Evolutionary conservation across 495 filamentous ascomycete genomes (phyloP), one percentile per base, ranked within the genome.

Genomic region (Neurospora sp.): DNA sequence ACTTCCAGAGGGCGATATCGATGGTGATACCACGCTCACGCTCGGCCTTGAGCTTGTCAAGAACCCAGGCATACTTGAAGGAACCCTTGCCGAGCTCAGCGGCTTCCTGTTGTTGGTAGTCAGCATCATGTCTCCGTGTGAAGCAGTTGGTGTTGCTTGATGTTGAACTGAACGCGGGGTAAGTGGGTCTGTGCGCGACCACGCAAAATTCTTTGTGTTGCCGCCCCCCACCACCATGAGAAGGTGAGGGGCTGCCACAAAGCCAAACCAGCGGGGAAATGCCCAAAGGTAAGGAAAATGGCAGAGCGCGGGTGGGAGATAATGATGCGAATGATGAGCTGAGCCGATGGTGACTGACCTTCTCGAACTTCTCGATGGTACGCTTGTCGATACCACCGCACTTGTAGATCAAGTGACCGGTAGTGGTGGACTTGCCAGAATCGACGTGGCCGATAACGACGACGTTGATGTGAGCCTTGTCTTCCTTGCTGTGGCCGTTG

Each of bases 21-120:
- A 99, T 99, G 87, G 96, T 99, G 93, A 99, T 99, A 97, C 96
- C 96, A 94, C 96, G 96, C 90, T 99, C 96, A 93, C 96, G 96
- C 94, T 99, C 96, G 79, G 96, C 94, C 94, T 99, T 99, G 81
- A 99, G 92, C 87, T 99, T 99, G 93, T 99, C 96, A 83, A 99
- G 90, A 88, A 99, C 96, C 96, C 96, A 99, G 78, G 96, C 96
- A 87, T 99, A 99, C 90, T 99, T 99, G 94, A 99, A 99, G 83
- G 96, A 99, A 87, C 96, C 96, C 90, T 99, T 99, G 86, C 96
- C 96, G 84, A 99, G 89, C 86, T 99, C 96, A 88, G 94, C 93
- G 80, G 96, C 96, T 93, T 99, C 96, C 94, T 95, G 76, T 83
- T 75, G 35, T 47, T 65, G 39, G 2, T 68, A 74, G 80, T 83